These are phyloP conservation scores for Eremochloa ophiuroides DNA, from an alignment of 176 grass and related monocot genomes.

Conservation along the genomic window DNA sequence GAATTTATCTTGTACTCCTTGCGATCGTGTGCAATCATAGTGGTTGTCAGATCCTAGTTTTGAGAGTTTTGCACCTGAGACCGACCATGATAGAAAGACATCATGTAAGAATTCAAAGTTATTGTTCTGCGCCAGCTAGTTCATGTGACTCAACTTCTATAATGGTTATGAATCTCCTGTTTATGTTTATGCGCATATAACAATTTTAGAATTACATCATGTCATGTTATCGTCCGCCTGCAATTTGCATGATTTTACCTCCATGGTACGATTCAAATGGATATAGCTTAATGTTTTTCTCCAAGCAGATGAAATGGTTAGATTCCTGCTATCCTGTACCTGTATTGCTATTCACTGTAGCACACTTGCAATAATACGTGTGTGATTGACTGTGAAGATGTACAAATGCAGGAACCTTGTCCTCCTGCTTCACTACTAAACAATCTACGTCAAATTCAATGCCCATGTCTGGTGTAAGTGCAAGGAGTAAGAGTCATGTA, in stretches of 20 bases:
- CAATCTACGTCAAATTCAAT: neutral
- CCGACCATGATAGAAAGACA: conserved; percentile 13
- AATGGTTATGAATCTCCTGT: neutral
- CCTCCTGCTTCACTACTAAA: neutral
- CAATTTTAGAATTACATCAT: neutral
- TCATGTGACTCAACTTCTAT: neutral
- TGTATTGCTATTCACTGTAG: neutral
- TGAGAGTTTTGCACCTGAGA: conserved; percentile 20
- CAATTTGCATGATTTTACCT: neutral
- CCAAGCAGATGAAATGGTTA: neutral
- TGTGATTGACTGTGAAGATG: neutral
- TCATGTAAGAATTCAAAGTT: conserved; percentile 16
- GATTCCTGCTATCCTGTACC: neutral
- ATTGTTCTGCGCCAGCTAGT: neutral
- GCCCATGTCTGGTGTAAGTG: neutral
- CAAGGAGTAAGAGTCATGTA: too few species aligned
- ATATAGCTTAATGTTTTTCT: neutral
- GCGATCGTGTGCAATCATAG: neutral
- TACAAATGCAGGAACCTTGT: neutral
- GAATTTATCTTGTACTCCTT: conserved; percentile 5
- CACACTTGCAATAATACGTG: neutral
- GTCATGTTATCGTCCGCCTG: neutral
- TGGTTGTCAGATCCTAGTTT: conserved; percentile 21
- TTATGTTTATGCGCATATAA: neutral
- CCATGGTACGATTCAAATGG: neutral